Percentiles rank a stretch among this genome's conserved stretches.
phyloP scores from a whole-genome alignment of 2,329 filamentous ascomycete genomes.

The Pseudopyrenochaeta lycopersici region DNA sequence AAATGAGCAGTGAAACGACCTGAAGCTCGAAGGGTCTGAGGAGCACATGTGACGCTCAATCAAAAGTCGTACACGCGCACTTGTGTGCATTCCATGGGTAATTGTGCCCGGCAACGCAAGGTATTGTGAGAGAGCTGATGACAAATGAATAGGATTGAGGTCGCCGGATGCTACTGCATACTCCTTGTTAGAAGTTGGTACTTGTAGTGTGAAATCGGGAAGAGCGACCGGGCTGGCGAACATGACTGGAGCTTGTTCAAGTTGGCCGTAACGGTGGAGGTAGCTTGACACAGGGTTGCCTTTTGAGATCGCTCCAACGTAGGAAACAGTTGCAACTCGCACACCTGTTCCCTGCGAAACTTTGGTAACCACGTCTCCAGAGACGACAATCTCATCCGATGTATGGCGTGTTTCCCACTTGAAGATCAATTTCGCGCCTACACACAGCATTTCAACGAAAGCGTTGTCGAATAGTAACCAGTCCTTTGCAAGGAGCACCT shows the following conservation, averaged over 20 bases:
- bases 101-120: constrained; percentile 96
- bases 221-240: constrained; percentile 98
- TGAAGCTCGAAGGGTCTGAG: constrained; percentile 96
- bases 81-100: constrained; percentile 99
- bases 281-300: constrained; percentile 98
- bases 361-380: constrained; percentile 93
- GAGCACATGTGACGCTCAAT: constrained; percentile 99
- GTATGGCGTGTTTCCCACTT: too few relatives aligned
- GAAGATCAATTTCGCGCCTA: too few relatives aligned
- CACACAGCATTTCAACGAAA: too few relatives aligned
- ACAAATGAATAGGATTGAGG: constrained; percentile 99
- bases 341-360: constrained; percentile 94
- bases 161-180: constrained; percentile 99
- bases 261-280: constrained; percentile 86
- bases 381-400: too few relatives aligned
- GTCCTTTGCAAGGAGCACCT: constrained; percentile 93
- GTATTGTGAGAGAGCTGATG: constrained; percentile 93
- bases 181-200: constrained; percentile 95
- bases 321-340: constrained; percentile 96
- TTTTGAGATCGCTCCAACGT: constrained; percentile 88
- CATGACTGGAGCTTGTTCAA: constrained; percentile 93
- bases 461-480: constrained; percentile 92
- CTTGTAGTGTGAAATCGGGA: constrained; percentile 86
- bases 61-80: constrained; percentile 91
- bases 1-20: constrained; percentile 94